These are phyloP conservation scores for Dactylellina drechsleri DNA, from an alignment of 2,329 filamentous ascomycete species.

Conservation along the genomic window DNA sequence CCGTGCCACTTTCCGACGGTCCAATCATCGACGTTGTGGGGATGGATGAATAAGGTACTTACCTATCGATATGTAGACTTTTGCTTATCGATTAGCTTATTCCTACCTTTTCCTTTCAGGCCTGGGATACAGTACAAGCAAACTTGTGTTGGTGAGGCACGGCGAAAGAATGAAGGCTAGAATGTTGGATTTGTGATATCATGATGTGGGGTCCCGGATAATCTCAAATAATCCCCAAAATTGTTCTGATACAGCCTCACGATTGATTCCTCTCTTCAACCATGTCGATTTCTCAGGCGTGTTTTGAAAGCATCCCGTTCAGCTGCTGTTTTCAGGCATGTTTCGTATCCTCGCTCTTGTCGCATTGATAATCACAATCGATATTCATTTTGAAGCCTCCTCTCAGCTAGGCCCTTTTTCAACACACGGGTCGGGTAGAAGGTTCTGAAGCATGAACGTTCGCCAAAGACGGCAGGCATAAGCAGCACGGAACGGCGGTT, in stretches of 20 bases:
- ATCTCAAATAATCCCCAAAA: constrained; percentile 25
- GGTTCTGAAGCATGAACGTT: constrained; percentile 38
- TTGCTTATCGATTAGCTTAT: constrained; percentile 53
- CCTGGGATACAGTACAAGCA: neutral
- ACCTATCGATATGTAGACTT: constrained; percentile 10
- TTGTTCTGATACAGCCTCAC: too few species aligned
- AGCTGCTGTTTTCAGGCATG: constrained; percentile 44
- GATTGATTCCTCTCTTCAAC: neutral
- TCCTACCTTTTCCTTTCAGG: neutral
- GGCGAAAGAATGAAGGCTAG: constrained; percentile 10
- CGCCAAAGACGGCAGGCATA: constrained; percentile 54
- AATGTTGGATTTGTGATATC: constrained; percentile 12
- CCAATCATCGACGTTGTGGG: constrained; percentile 20
- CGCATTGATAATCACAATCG: constrained; percentile 25
- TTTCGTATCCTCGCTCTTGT: constrained; percentile 42
- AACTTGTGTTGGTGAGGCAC: constrained; percentile 27
- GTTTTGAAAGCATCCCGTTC: constrained; percentile 22
- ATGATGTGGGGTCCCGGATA: constrained; percentile 24
- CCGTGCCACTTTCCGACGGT: constrained; percentile 36
- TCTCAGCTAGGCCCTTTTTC: constrained; percentile 10
- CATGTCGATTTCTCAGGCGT: neutral
- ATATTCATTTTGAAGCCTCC: neutral
- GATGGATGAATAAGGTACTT: neutral
- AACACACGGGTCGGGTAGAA: constrained; percentile 43
- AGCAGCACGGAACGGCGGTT: constrained; percentile 48